Evolutionary conservation across 2,329 filamentous ascomycete genomes (phyloP).

Genomic region (Hypoxylon sp.): DNA sequence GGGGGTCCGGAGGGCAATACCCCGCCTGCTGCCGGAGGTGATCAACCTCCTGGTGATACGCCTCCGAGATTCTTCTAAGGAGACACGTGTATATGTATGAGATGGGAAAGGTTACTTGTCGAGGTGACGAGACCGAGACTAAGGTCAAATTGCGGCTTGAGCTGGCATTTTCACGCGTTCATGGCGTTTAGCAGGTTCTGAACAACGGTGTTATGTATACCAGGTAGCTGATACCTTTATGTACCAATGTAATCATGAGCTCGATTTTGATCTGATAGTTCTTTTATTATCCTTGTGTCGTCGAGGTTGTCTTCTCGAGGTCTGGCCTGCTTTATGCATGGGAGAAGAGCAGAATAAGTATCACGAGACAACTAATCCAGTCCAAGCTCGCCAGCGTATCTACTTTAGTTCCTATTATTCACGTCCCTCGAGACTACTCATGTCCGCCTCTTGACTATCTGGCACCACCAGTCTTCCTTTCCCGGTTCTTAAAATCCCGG

Average conservation of each 20-base stretch:
- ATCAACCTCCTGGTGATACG: conserved; percentile 32
- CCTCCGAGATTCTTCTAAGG: conserved; percentile 36
- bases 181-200: conserved; percentile 40
- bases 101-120: not conserved
- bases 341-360: not conserved
- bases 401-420: not conserved
- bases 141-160: conserved; percentile 17
- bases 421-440: not conserved
- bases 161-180: conserved; percentile 22
- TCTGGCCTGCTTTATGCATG: not conserved
- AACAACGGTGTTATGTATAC: conserved; percentile 42
- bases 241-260: conserved; percentile 37
- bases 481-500: not conserved
- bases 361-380: no score
- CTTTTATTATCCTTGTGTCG: not conserved
- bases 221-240: conserved; percentile 36
- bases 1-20: conserved; percentile 39
- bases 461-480: not conserved
- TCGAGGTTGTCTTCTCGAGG: not conserved
- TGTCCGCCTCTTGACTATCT: not conserved
- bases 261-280: conserved; percentile 6
- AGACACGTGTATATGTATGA: conserved; percentile 3
- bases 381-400: not conserved
- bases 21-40: conserved; percentile 35
- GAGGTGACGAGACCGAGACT: conserved; percentile 3